Conservation (phyloP, 345 rosid species). For the Combretum micranthum region DNA sequence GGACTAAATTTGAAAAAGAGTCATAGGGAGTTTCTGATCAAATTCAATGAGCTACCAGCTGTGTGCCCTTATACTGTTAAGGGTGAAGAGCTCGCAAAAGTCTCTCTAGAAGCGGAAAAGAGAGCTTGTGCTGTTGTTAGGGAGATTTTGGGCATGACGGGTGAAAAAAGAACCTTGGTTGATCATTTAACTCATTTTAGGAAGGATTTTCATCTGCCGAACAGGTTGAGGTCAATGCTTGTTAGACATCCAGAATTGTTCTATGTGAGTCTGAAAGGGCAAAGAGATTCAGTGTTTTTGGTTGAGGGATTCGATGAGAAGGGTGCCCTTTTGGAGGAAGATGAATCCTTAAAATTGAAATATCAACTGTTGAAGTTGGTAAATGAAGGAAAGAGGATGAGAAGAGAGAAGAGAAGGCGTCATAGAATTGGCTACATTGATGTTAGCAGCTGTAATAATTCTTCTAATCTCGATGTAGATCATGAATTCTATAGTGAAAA, state of each 20-base stretch:
- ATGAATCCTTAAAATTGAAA: conserved; percentile 39
- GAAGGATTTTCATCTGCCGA: conserved; percentile 67
- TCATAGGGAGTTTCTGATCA: conserved; percentile 52
- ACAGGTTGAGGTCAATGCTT: conserved; percentile 65
- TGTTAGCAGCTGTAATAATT: conserved; percentile 8
- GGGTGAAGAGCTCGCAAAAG: conserved; percentile 34
- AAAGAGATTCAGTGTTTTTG: conserved; percentile 67
- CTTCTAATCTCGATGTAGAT: conserved; percentile 8
- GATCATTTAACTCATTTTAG: conserved; percentile 90
- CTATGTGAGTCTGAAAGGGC: conserved; percentile 75
- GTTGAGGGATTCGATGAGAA: conserved; percentile 63
- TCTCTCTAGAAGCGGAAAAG: conserved; percentile 71
- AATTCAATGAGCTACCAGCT: conserved; percentile 52
- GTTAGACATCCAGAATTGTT: conserved; percentile 81
- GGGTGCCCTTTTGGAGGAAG: conserved; percentile 57
- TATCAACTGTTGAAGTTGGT: conserved; percentile 53
- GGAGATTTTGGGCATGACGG: conserved; percentile 63
- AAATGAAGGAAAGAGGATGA: conserved; percentile 55
- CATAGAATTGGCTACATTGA: conserved; percentile 5
- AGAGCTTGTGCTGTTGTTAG: conserved; percentile 69
- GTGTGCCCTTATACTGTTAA: conserved; percentile 62
- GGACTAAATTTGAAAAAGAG: conserved; percentile 70
- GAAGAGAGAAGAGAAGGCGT: conserved; percentile 49
- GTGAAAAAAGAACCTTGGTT: conserved; percentile 66
- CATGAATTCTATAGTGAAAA: conserved; percentile 12